A percentile compares a stretch with the other conserved stretches of the same genome.
Conservation (phyloP, 306 rosid species). For the Chamaecrista fasciculata region DNA sequence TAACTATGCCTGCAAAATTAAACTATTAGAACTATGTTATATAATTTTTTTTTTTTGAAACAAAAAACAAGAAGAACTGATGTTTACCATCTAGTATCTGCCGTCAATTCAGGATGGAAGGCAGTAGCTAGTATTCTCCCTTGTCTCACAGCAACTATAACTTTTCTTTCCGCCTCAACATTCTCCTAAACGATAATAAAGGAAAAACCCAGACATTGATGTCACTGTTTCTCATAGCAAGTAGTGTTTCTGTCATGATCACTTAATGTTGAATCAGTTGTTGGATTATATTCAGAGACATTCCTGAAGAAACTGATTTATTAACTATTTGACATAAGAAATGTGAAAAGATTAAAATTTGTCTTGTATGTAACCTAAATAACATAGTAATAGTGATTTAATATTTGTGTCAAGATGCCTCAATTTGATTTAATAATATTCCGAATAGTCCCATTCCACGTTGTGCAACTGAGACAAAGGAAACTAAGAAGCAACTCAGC, state of each 20-base stretch:
- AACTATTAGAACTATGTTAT: conserved; percentile 27
- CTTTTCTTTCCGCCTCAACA: conserved; percentile 48
- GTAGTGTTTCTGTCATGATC: not conserved
- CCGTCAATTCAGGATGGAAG: conserved; percentile 95
- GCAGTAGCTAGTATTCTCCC: conserved; percentile 86
- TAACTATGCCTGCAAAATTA: conserved; percentile 84
- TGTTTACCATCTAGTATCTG: conserved; percentile 86
- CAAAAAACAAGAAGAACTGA: conserved; percentile 11
- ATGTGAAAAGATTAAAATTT: not conserved
- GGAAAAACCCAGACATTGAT: not conserved
- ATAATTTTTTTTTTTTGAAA: no score
- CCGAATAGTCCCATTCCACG: conserved; percentile 1
- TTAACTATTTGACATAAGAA: not conserved
- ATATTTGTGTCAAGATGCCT: not conserved
- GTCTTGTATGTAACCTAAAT: not conserved
- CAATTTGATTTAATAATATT: not conserved
- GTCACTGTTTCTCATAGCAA: not conserved
- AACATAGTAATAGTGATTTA: not conserved
- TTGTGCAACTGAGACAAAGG: conserved; percentile 14
- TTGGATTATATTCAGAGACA: not conserved
- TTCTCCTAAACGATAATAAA: conserved; percentile 47
- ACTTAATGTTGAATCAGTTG: not conserved
- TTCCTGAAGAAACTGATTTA: not conserved
- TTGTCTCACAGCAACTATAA: conserved; percentile 89
- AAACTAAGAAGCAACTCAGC: conserved; percentile 3